Percentiles rank a stretch among this genome's conserved stretches.
Conservation (phyloP, 75 land plant species). For the Adiantum capillusveneris region DNA sequence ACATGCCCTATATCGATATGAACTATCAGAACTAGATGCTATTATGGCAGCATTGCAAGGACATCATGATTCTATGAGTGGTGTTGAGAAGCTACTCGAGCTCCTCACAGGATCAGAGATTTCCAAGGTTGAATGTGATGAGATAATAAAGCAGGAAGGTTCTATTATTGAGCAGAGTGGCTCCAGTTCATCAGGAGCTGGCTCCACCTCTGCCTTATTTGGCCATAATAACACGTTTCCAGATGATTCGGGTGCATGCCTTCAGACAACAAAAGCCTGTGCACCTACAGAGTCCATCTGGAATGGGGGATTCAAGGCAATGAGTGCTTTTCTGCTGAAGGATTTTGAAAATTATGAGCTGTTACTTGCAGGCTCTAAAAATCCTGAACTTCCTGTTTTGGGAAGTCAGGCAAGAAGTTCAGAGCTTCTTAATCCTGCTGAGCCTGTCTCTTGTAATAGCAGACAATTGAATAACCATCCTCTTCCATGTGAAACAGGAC, state of each 20-base stretch:
- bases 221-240: too few species aligned
- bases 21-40: conserved; percentile 14
- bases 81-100: neutral
- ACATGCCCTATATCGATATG: conserved; percentile 22
- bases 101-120: too few species aligned
- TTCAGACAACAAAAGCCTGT: neutral
- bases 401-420: neutral
- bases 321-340: neutral
- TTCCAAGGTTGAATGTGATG: too few species aligned
- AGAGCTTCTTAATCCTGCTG: neutral
- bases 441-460: neutral
- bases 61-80: neutral
- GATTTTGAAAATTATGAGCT: neutral
- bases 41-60: conserved; percentile 25
- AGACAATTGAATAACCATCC: neutral
- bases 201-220: too few species aligned
- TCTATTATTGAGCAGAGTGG: too few species aligned
- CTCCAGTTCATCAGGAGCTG: too few species aligned
- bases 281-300: neutral
- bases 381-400: neutral
- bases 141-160: too few species aligned
- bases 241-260: too few species aligned
- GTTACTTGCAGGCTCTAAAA: too few species aligned
- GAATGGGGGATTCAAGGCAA: neutral
- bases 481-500: neutral